Percentiles rank a stretch among this genome's conserved stretches.
Conservation (phyloP, 2,329 filamentous ascomycete species). For the Arthrobotrys musiformis region DNA sequence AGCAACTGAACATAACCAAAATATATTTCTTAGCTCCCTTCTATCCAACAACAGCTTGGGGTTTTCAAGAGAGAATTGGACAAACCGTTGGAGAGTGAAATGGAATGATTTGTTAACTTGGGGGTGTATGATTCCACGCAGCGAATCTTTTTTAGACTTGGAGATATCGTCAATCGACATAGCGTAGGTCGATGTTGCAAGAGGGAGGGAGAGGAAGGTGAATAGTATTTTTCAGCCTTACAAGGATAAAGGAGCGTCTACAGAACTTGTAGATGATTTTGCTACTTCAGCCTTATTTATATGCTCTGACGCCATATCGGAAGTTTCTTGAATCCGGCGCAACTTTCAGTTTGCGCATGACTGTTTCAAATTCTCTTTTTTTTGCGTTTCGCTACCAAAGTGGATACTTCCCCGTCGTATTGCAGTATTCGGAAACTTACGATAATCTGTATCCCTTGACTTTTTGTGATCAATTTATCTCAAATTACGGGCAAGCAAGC, state of each 20-base stretch:
- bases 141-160: neutral
- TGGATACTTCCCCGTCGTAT: neutral
- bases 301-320: constrained; percentile 32
- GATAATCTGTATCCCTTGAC: neutral
- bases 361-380: neutral
- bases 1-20: constrained; percentile 23
- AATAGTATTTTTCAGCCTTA: constrained; percentile 15
- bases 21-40: neutral
- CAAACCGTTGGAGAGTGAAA: constrained; percentile 39
- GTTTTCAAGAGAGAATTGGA: neutral
- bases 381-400: constrained; percentile 20
- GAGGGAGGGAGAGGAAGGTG: neutral
- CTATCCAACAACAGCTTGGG: neutral
- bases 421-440: constrained; percentile 1
- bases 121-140: neutral
- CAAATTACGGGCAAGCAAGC: constrained; percentile 25
- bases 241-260: constrained; percentile 23
- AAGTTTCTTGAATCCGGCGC: constrained; percentile 1
- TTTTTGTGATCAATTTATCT: constrained; percentile 50
- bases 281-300: constrained; percentile 41
- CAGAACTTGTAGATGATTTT: constrained; percentile 25
- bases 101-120: neutral
- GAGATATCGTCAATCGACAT: neutral
- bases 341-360: neutral
- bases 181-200: constrained; percentile 3